Evolutionary conservation across 176 grass and related monocot species (phyloP).

Genomic region (Carex myosuroides): DNA sequence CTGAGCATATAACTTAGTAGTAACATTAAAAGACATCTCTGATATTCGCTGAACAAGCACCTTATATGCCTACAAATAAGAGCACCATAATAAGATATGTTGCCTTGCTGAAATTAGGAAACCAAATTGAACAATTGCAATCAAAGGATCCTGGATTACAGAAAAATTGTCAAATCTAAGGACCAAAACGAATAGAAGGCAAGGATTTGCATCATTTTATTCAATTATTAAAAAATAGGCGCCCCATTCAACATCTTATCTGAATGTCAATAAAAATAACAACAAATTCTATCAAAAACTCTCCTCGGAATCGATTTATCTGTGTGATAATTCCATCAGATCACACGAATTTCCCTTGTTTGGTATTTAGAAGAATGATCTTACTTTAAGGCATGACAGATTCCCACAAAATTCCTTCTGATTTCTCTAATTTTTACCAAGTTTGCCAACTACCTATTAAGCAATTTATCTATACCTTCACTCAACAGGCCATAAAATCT

Average conservation of each 20-base stretch:
- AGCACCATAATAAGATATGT: neutral
- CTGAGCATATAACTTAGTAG: slow-evolving; percentile 19
- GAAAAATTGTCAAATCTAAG: neutral
- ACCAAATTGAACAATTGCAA: neutral
- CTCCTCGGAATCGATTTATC: neutral
- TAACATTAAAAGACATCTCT: slow-evolving; percentile 33
- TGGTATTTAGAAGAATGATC: neutral
- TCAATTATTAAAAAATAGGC: neutral
- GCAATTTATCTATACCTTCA: neutral
- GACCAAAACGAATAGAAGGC: neutral
- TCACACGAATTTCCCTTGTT: neutral
- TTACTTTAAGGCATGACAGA: neutral
- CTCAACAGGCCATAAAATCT: neutral
- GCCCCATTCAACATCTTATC: neutral
- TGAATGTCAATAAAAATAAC: neutral
- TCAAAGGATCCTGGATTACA: neutral
- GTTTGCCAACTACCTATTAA: neutral
- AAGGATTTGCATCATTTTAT: neutral
- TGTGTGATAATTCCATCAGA: neutral
- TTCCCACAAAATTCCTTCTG: neutral
- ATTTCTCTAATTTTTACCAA: neutral
- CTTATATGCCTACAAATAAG: slow-evolving; percentile 3
- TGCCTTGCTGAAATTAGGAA: neutral
- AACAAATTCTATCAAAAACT: neutral
- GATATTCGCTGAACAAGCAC: slow-evolving; percentile 19